Conservation (phyloP, 768 basidiomycete species). For the Boletus sp. region DNA sequence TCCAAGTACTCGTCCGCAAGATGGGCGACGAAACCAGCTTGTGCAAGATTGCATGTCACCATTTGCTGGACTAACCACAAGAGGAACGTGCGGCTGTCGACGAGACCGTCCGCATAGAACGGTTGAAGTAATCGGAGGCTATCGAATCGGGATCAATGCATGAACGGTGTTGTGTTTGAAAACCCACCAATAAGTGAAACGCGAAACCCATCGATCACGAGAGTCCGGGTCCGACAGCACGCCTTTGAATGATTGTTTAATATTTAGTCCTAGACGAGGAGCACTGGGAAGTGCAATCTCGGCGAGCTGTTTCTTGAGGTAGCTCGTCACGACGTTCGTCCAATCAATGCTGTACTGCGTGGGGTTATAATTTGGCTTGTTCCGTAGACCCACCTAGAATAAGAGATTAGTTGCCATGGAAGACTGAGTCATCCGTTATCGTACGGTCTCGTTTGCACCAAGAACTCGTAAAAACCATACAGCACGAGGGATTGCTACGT, state of each 20-base stretch:
- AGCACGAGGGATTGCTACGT: conserved; percentile 77
- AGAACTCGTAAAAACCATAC: conserved; percentile 88
- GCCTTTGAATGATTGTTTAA: conserved; percentile 83
- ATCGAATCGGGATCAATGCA: conserved; percentile 2
- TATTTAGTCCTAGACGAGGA: conserved; percentile 71
- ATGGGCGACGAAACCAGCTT: conserved; percentile 71
- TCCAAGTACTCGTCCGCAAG: conserved; percentile 80
- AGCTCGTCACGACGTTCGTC: conserved; percentile 77
- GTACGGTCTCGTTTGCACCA: conserved; percentile 83
- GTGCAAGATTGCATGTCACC: conserved; percentile 75
- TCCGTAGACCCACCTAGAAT: conserved; percentile 64
- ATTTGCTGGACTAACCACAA: conserved; percentile 79
- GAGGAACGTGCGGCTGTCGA: conserved; percentile 76
- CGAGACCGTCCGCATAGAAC: conserved; percentile 78
- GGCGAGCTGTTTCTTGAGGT: conserved; percentile 78
- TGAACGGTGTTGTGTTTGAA: background rate
- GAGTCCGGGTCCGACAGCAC: conserved; percentile 70
- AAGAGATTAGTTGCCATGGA: background rate
- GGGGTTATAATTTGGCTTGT: conserved; percentile 78
- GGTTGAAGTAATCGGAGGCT: conserved; percentile 72
- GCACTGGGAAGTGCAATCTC: conserved; percentile 81
- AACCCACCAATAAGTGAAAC: conserved; percentile 73
- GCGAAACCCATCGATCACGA: conserved; percentile 73
- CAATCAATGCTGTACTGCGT: conserved; percentile 83
- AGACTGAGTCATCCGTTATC: background rate